Conservation (phyloP, 805 yeast genomes). For the Pichia paraexigua region DNA sequence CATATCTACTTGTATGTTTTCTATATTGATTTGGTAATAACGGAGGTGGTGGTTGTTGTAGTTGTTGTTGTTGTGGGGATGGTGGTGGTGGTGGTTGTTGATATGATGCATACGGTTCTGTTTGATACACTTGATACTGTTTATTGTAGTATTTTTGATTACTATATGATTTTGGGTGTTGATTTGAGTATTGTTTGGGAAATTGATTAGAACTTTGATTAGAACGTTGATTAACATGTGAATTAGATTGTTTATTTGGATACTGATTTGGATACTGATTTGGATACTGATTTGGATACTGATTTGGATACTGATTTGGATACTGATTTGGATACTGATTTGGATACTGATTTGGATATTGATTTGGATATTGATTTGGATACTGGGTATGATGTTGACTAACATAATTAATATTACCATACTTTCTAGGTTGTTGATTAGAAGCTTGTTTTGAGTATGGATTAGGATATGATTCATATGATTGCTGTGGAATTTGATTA, state of each 20-base stretch:
- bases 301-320: not conserved
- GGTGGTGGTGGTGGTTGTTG: not conserved
- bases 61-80: not conserved
- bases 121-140: not conserved
- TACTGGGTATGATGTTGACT: constrained; percentile 3
- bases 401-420: no score
- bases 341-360: not conserved
- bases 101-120: no score
- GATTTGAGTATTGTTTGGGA: not conserved
- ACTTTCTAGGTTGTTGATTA: not conserved
- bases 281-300: not conserved
- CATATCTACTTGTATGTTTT: not conserved
- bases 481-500: not conserved
- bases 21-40: not conserved
- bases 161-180: not conserved
- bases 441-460: not conserved
- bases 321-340: not conserved
- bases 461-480: not conserved
- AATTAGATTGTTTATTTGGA: not conserved
- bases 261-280: constrained; percentile 1
- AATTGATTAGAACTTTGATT: not conserved
- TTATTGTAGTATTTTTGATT: not conserved
- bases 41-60: not conserved
- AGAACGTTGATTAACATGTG: not conserved
- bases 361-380: constrained; percentile 2